Evolutionary conservation across 1,139 yeast species (phyloP).

Genomic region (Debaryomyces subglobosus): DNA sequence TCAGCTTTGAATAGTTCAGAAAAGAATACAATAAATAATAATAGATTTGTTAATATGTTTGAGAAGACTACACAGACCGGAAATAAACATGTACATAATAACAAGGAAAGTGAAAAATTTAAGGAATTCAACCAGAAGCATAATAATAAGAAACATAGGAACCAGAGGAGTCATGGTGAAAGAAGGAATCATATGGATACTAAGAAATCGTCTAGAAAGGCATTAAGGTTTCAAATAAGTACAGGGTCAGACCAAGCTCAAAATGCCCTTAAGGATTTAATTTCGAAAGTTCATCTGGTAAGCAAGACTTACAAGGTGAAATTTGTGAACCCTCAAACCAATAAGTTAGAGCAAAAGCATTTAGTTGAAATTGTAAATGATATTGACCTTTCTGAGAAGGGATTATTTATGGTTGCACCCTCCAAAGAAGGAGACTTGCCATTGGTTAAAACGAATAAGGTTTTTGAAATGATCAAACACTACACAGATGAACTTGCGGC

Average conservation of each 20-base stretch:
- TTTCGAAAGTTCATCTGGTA: slow-evolving; percentile 27
- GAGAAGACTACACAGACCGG: slow-evolving; percentile 5
- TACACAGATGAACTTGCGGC: slow-evolving; percentile 39
- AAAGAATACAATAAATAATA: neutral
- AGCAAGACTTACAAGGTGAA: slow-evolving; percentile 31
- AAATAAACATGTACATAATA: slow-evolving; percentile 1
- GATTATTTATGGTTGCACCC: slow-evolving; percentile 31
- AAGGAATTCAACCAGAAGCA: slow-evolving; percentile 5
- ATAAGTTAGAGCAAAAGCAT: slow-evolving; percentile 25
- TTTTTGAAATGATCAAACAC: slow-evolving; percentile 36
- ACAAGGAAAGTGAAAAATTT: neutral
- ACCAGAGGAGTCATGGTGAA: slow-evolving; percentile 1
- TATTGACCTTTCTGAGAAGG: slow-evolving; percentile 32
- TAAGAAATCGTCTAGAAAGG: slow-evolving; percentile 9
- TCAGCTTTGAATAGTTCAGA: neutral
- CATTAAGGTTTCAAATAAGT: slow-evolving; percentile 19
- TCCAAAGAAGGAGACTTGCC: slow-evolving; percentile 26
- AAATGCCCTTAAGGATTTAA: slow-evolving; percentile 34
- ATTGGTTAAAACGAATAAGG: slow-evolving; percentile 30
- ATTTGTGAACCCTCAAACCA: slow-evolving; percentile 27
- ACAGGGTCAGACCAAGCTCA: slow-evolving; percentile 28
- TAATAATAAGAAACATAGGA: slow-evolving; percentile 7
- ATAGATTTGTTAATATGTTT: slow-evolving; percentile 14
- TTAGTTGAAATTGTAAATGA: slow-evolving; percentile 35
- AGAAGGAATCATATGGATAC: slow-evolving; percentile 7